Evolutionary conservation across 2,329 filamentous ascomycete genomes (phyloP).

Genomic region (Aspergillus fischeri): DNA sequence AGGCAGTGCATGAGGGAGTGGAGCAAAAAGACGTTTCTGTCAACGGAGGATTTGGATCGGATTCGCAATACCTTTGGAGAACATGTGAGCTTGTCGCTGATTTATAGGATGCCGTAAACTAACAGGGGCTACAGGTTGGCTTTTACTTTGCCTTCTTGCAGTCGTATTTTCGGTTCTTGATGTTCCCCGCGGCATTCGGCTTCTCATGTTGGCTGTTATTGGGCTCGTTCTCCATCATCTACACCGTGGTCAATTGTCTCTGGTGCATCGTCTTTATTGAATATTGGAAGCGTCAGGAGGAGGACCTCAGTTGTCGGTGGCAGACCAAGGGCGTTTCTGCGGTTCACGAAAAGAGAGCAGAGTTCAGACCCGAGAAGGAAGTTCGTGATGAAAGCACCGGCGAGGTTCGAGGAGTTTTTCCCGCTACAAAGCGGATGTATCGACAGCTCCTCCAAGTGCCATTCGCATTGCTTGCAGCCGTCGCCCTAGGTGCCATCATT

Average conservation of each 20-base stretch:
- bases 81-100: slow-evolving; percentile 18
- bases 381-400: slow-evolving; percentile 77
- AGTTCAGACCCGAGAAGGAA: slow-evolving; percentile 77
- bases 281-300: slow-evolving; percentile 92
- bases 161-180: slow-evolving; percentile 84
- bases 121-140: slow-evolving; percentile 55
- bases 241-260: slow-evolving; percentile 72
- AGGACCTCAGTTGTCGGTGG: slow-evolving; percentile 85
- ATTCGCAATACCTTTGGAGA: slow-evolving; percentile 78
- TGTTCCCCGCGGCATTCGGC: slow-evolving; percentile 78
- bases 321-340: slow-evolving; percentile 80
- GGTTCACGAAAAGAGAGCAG: slow-evolving; percentile 71
- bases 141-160: slow-evolving; percentile 97
- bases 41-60: slow-evolving; percentile 65
- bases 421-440: slow-evolving; percentile 70
- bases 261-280: slow-evolving; percentile 91
- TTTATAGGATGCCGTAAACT: background rate
- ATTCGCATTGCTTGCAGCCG: slow-evolving; percentile 73
- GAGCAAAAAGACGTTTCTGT: slow-evolving; percentile 50
- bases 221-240: slow-evolving; percentile 77
- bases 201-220: slow-evolving; percentile 75
- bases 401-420: slow-evolving; percentile 72
- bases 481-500: slow-evolving; percentile 79
- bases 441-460: slow-evolving; percentile 82
- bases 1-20: slow-evolving; percentile 72